Percentiles rank a stretch among this genome's conserved stretches.
phyloP scores from a whole-genome alignment of 2,329 filamentous ascomycete genomes.

The Penicillium sclerotiorum region DNA sequence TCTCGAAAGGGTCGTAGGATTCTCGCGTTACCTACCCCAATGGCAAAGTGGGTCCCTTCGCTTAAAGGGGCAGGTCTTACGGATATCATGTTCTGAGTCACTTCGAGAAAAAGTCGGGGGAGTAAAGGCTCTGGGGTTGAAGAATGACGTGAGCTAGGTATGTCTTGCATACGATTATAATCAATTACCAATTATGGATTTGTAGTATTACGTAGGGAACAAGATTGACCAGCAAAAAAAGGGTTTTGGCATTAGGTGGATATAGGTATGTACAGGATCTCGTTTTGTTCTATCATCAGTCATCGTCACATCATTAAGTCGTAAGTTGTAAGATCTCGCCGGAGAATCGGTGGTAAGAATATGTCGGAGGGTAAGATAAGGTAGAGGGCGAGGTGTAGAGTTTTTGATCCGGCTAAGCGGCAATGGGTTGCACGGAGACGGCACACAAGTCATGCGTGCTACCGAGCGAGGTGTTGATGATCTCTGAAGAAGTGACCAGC shows the following conservation, averaged over 20 bases:
- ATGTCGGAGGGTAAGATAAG: not conserved
- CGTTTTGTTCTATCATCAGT: slow-evolving; percentile 18
- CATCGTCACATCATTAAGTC: slow-evolving; percentile 22
- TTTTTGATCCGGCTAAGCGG: slow-evolving; percentile 1
- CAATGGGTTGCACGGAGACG: slow-evolving; percentile 13
- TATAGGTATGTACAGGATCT: slow-evolving; percentile 18
- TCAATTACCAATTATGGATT: no score
- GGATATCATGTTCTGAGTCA: no score
- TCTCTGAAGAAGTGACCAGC: not conserved
- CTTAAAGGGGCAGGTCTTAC: no score
- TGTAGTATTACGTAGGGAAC: not conserved
- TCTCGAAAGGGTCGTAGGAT: no score
- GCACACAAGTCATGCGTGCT: slow-evolving; percentile 6
- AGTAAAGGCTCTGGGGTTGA: no score
- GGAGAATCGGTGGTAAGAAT: not conserved
- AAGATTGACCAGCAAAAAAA: slow-evolving; percentile 20
- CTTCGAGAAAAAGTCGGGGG: no score
- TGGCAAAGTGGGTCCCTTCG: no score
- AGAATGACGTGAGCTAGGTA: no score
- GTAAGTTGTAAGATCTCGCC: slow-evolving; percentile 1
- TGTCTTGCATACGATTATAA: no score
- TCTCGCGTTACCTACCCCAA: no score
- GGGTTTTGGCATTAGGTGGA: slow-evolving; percentile 12
- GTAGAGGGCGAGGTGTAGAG: not conserved
- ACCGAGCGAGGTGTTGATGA: no score